A percentile compares a stretch with the other conserved stretches of the same genome.
These are phyloP conservation scores for Plasmodiophora brassicae DNA, from an alignment of 208 protist genomes.

Conservation along the genomic window DNA sequence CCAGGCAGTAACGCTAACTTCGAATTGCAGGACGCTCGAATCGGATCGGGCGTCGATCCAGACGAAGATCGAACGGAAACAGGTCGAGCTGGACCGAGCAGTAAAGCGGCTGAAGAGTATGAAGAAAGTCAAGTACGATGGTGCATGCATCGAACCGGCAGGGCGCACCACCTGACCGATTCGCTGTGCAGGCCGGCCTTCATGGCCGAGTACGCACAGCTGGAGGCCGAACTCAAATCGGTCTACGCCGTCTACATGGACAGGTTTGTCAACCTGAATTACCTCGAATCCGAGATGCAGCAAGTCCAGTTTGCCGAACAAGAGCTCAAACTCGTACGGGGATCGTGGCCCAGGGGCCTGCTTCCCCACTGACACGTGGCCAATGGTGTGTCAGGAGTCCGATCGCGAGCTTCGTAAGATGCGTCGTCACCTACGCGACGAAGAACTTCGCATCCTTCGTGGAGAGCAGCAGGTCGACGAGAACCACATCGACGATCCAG, in stretches of 20 bases:
- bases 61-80: slow-evolving; percentile 22
- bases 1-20: neutral
- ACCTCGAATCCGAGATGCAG: neutral
- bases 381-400: neutral
- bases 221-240: neutral
- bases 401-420: neutral
- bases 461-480: slow-evolving; percentile 27
- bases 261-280: neutral
- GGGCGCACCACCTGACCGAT: too few species aligned
- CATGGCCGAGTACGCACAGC: slow-evolving; percentile 15
- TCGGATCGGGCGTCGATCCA: neutral
- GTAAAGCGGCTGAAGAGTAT: slow-evolving; percentile 15
- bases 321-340: neutral
- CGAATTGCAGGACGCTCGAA: neutral
- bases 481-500: slow-evolving; percentile 2
- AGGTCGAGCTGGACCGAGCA: slow-evolving; percentile 11
- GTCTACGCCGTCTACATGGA: neutral
- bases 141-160: too few species aligned
- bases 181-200: slow-evolving; percentile 11
- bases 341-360: neutral
- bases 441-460: neutral
- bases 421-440: neutral
- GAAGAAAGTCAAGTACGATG: slow-evolving; percentile 22
- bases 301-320: neutral
- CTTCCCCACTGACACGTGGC: too few species aligned